Percentiles rank a stretch among this genome's conserved stretches.
Conservation (phyloP, 2,329 filamentous ascomycete genomes). For the Teratosphaeriaceae sp. region DNA sequence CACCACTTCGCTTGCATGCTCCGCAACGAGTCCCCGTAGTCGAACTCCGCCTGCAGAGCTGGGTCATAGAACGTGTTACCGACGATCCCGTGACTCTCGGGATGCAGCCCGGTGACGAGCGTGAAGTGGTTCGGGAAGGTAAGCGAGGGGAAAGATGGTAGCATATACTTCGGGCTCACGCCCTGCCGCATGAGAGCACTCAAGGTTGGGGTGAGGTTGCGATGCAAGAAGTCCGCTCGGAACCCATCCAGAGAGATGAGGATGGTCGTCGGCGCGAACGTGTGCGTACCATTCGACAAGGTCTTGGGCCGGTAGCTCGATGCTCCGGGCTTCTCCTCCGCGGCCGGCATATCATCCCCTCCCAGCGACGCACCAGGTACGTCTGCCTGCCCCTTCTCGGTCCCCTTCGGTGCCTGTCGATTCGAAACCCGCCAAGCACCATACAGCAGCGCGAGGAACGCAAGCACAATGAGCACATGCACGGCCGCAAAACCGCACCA, state of each 20-base stretch:
- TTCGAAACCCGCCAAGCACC: slow-evolving; percentile 52
- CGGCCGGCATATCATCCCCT: background rate
- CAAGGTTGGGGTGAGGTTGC: slow-evolving; percentile 75
- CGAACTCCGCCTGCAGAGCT: slow-evolving; percentile 68
- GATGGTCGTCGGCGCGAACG: slow-evolving; percentile 87
- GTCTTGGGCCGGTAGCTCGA: slow-evolving; percentile 16
- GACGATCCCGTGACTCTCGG: slow-evolving; percentile 87
- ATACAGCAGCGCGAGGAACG: slow-evolving; percentile 50
- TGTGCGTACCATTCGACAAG: slow-evolving; percentile 73
- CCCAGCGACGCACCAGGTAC: background rate
- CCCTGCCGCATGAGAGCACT: slow-evolving; percentile 73
- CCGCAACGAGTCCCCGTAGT: slow-evolving; percentile 68
- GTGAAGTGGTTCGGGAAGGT: slow-evolving; percentile 96
- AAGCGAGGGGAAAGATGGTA: slow-evolving; percentile 88
- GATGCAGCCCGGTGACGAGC: slow-evolving; percentile 83
- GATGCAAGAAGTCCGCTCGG: slow-evolving; percentile 83
- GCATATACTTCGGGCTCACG: slow-evolving; percentile 87
- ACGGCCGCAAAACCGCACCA: slow-evolving; percentile 34
- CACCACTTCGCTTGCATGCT: slow-evolving; percentile 90
- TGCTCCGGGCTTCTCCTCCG: slow-evolving; percentile 3
- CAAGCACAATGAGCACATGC: slow-evolving; percentile 40
- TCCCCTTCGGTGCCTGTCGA: background rate
- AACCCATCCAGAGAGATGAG: slow-evolving; percentile 94
- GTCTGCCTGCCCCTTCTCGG: background rate
- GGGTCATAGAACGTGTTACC: slow-evolving; percentile 96